A percentile compares a stretch with the other conserved stretches of the same genome.
phyloP scores from a whole-genome alignment of 176 grass and related monocot species.

The Avena atlantica region DNA sequence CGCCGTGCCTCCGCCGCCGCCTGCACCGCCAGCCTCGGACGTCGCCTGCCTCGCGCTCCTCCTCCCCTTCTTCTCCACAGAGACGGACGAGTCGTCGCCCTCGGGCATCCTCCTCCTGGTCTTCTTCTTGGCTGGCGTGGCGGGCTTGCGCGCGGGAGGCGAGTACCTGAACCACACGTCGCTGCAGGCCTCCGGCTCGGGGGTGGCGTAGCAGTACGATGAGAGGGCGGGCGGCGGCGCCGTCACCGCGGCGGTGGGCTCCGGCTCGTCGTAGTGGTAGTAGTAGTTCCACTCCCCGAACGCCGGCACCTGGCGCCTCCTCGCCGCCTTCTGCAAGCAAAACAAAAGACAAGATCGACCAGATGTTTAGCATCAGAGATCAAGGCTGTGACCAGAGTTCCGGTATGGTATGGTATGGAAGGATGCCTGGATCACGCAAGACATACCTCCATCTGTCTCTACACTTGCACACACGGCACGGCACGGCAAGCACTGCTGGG shows the following conservation, averaged over 20 bases:
- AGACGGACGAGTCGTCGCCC: background rate
- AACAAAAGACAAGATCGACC: background rate
- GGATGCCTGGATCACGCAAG: background rate
- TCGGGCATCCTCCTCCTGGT: background rate
- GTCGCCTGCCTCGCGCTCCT: background rate
- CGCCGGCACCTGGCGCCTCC: slow-evolving; percentile 47
- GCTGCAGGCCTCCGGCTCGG: slow-evolving; percentile 46
- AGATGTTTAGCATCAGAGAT: background rate
- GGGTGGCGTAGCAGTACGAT: slow-evolving; percentile 8
- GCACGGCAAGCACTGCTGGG: background rate
- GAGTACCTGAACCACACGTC: slow-evolving; percentile 50
- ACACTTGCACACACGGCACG: background rate
- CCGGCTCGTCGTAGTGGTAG: slow-evolving; percentile 32
- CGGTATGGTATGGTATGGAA: background rate
- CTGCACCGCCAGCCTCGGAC: background rate
- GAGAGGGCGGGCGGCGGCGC: background rate
- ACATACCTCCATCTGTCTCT: slow-evolving; percentile 15
- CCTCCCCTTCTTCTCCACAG: background rate
- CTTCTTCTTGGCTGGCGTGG: slow-evolving; percentile 1
- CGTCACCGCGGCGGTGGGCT: background rate
- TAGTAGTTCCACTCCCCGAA: slow-evolving; percentile 63
- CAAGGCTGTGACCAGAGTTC: background rate
- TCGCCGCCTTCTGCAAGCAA: slow-evolving; percentile 21
- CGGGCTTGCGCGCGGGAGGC: slow-evolving; percentile 23
- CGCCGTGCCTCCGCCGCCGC: background rate